These are phyloP conservation scores for Kodamaea arcana DNA, from an alignment of 1,139 yeast genomes.

Conservation along the genomic window DNA sequence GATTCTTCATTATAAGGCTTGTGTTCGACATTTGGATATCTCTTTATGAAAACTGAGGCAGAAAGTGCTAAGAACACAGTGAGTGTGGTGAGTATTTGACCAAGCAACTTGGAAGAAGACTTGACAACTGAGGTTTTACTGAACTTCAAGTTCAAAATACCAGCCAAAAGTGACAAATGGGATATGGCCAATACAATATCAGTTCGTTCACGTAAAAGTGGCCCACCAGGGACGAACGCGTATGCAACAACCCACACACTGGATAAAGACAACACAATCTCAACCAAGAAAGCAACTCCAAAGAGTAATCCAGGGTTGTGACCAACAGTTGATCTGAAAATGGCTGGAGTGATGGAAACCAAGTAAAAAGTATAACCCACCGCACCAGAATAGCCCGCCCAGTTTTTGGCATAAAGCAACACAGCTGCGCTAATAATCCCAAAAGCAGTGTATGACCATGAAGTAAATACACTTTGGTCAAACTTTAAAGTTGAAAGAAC, in stretches of 20 bases:
- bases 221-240: slow-evolving; percentile 96
- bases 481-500: slow-evolving; percentile 27
- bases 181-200: slow-evolving; percentile 59
- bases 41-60: slow-evolving; percentile 44
- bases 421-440: slow-evolving; percentile 52
- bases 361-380: slow-evolving; percentile 60
- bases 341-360: slow-evolving; percentile 58
- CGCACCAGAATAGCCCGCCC: slow-evolving; percentile 86
- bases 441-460: slow-evolving; percentile 20
- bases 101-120: slow-evolving; percentile 11
- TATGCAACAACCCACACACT: slow-evolving; percentile 98
- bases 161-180: slow-evolving; percentile 42
- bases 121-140: slow-evolving; percentile 11
- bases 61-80: slow-evolving; percentile 31
- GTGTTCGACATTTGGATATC: slow-evolving; percentile 58
- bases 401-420: slow-evolving; percentile 54
- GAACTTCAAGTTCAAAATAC: slow-evolving; percentile 32
- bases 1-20: slow-evolving; percentile 76
- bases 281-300: slow-evolving; percentile 53
- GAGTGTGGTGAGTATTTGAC: slow-evolving; percentile 22
- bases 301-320: slow-evolving; percentile 57
- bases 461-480: slow-evolving; percentile 16
- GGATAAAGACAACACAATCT: slow-evolving; percentile 60
- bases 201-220: slow-evolving; percentile 79
- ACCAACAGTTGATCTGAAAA: slow-evolving; percentile 56